A percentile compares a stretch with the other conserved stretches of the same genome.
These are phyloP conservation scores for Aurantiochytrium sp. DNA, from an alignment of 108 stramenopile species.

Conservation along the genomic window DNA sequence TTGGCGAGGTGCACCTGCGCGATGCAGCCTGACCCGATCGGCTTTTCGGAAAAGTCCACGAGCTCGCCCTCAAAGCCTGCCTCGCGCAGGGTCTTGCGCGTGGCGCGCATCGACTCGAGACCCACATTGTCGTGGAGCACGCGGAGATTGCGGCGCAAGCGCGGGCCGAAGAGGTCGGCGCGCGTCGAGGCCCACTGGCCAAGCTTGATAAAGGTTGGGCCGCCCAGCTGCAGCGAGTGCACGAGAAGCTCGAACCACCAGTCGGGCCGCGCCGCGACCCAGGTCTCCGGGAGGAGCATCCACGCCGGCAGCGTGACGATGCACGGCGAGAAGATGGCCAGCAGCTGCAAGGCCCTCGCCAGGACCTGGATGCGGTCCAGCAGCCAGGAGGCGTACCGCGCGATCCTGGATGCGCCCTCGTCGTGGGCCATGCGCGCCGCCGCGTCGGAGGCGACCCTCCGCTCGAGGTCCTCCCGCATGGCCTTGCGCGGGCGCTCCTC, in stretches of 20 bases:
- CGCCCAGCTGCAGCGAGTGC: not conserved
- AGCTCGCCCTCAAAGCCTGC: not conserved
- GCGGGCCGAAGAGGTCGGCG: not conserved
- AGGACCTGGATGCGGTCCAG: not conserved
- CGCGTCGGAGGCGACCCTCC: no score
- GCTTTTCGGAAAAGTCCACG: not conserved
- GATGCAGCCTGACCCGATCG: conserved; percentile 20
- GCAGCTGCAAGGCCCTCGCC: not conserved
- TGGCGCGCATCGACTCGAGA: not conserved
- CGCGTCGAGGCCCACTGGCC: conserved; percentile 20
- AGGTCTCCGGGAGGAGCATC: not conserved
- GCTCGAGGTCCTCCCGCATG: no score
- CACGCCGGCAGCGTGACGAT: not conserved
- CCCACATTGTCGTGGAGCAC: not conserved
- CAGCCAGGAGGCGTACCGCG: not conserved
- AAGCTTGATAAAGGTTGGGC: conserved; percentile 5
- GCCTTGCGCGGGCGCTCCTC: no score
- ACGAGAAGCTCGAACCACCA: not conserved
- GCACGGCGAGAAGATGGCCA: conserved; percentile 1
- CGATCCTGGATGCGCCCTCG: no score
- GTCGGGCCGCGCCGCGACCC: not conserved
- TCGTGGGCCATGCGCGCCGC: no score
- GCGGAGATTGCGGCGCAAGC: not conserved
- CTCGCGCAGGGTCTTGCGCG: not conserved
- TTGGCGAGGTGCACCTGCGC: not conserved